Base-by-base conservation (phyloP, 2,329 filamentous ascomycete genomes). In the Coniella lustricola region DNA sequence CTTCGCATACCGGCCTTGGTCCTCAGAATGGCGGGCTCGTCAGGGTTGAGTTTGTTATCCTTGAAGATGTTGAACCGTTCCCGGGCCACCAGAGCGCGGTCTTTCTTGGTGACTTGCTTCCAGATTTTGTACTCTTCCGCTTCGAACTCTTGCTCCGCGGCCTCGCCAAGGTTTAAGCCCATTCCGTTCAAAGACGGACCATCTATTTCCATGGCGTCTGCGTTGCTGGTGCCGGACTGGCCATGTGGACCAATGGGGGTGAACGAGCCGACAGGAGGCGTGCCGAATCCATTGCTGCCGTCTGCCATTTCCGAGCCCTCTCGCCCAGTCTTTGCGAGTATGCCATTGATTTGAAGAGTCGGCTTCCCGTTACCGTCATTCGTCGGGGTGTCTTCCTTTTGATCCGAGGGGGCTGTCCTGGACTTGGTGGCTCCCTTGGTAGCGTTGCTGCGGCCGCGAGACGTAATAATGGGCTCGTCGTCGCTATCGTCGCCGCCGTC, bases 21-120 rank as follows among this genome's bases (percentile, higher is more conserved):
- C 54, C 93, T 79, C 38, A 97, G 70, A 44, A 97, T 72, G 13
- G 93, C 93, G 16, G 90, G 89, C 54, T 94, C 89, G 25, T 98
- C 93, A 1, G 78, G 66, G 61, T 96, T 95, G 43, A 98, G 73
- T 59, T 83, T 87, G 59, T 90, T 84, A 44, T 85, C 86, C 53
- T 85, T 85, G 68, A 98, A 95, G 13, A 98, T 77, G 34, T 86
- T 80, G 64, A 90, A 84, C 29, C 93, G 81, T 62, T 95, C 88
- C 55, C 90, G 89, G 51, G 93, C 86, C 46, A 91, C 81, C 20
- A 85, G 72, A 3, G 93, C 93, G 54, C 93, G 84, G 60, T 95
- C 90, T 63, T 93, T 96, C 69, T 97, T 97, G 2, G 93, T 98
- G 35, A 95, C 89, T 66, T 97, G 91, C 70, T 97, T 98, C 93